A percentile compares a stretch with the other conserved stretches of the same genome.
Conservation (phyloP, 192 early-diverging fungal species). For the Umbelopsis ramanniana region DNA sequence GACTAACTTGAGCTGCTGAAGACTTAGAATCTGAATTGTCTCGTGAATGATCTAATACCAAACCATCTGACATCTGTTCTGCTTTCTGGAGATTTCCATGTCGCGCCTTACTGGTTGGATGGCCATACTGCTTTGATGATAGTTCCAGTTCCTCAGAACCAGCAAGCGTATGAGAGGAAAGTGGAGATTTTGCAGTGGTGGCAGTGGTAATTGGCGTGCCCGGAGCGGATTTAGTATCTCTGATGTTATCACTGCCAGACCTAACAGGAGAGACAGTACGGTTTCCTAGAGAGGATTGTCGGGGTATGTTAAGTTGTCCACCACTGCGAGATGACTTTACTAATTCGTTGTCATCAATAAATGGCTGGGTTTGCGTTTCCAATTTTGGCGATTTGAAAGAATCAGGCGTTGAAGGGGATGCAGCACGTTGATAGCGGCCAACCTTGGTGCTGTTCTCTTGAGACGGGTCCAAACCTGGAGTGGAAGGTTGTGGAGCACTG, state of each 20-base stretch:
- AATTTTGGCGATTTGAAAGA: slow-evolving; percentile 6
- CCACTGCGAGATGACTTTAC: neutral
- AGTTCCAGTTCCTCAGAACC: too few species aligned
- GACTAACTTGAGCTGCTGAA: neutral
- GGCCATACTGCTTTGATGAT: too few species aligned
- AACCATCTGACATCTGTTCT: too few species aligned
- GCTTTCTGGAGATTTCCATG: too few species aligned
- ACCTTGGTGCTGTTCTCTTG: neutral
- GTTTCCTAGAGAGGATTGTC: neutral
- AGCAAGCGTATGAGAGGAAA: neutral
- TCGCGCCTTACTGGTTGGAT: too few species aligned
- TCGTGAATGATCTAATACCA: too few species aligned
- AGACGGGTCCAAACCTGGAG: neutral
- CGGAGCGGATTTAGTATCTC: neutral
- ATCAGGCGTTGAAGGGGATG: neutral
- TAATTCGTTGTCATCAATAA: neutral
- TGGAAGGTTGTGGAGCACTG: neutral
- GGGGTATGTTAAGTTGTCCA: neutral
- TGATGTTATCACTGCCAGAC: neutral
- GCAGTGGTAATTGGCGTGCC: neutral
- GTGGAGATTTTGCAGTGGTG: neutral
- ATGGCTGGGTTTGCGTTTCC: neutral
- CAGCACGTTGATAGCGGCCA: neutral
- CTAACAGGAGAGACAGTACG: neutral
- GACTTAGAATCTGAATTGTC: neutral